phyloP scores from a whole-genome alignment of 495 filamentous ascomycete species.

The Parmelia sp. region DNA sequence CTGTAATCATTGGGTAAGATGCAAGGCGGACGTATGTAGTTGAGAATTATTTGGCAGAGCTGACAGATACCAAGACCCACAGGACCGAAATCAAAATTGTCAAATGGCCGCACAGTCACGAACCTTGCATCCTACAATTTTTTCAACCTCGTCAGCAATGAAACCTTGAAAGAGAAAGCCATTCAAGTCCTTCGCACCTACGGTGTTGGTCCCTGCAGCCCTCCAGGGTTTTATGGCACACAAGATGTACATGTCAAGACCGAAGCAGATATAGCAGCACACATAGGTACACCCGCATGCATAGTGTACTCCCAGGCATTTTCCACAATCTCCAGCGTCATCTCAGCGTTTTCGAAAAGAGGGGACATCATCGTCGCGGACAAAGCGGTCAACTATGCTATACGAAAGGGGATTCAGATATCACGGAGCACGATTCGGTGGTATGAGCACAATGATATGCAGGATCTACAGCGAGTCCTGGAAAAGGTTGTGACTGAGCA shows the following conservation, averaged over 20 bases:
- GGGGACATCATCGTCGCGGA: conserved; percentile 99
- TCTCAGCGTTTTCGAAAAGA: conserved; percentile 92
- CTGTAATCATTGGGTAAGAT: conserved; percentile 77
- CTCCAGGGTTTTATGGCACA: conserved; percentile 95
- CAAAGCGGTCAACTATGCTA: conserved; percentile 85
- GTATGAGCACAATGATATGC: conserved; percentile 96
- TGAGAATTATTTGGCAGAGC: not conserved
- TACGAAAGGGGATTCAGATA: conserved; percentile 89
- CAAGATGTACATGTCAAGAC: conserved; percentile 98
- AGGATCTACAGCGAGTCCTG: conserved; percentile 82
- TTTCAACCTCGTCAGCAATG: conserved; percentile 92
- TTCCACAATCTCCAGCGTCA: conserved; percentile 87
- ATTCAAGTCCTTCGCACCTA: conserved; percentile 90
- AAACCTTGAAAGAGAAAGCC: conserved; percentile 86
- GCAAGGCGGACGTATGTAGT: not conserved
- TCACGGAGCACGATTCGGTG: conserved; percentile 83
- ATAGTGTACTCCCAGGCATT: conserved; percentile 96
- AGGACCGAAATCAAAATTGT: conserved; percentile 81
- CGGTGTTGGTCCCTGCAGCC: conserved; percentile 92
- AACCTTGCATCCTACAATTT: conserved; percentile 94
- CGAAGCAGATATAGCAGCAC: conserved; percentile 86
- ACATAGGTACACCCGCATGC: conserved; percentile 75
- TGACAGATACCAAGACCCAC: conserved; percentile 55
- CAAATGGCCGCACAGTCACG: conserved; percentile 80
- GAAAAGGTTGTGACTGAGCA: conserved; percentile 81